Conservation (phyloP, 352 stramenopile genomes). For the Phytophthora parvispora region DNA sequence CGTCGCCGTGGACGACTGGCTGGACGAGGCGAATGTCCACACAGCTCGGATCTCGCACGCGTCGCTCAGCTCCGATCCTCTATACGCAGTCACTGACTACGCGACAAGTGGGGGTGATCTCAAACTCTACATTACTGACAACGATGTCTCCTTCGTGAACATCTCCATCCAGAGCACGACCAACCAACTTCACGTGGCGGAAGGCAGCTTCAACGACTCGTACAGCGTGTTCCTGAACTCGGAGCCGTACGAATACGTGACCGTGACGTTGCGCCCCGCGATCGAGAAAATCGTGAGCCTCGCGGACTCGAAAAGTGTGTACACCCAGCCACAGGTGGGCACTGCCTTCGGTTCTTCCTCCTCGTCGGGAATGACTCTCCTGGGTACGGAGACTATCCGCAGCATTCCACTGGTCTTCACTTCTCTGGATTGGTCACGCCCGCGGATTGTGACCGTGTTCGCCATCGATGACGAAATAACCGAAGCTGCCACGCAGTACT, state of each 20-base stretch:
- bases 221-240: slow-evolving; percentile 67
- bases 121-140: slow-evolving; percentile 65
- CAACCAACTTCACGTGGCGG: slow-evolving; percentile 63
- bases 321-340: slow-evolving; percentile 44
- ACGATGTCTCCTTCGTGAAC: slow-evolving; percentile 71
- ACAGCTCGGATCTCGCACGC: slow-evolving; percentile 58
- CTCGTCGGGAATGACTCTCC: slow-evolving; percentile 27
- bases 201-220: slow-evolving; percentile 86
- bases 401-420: slow-evolving; percentile 71
- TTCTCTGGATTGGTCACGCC: slow-evolving; percentile 63
- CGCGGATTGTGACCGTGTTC: slow-evolving; percentile 58
- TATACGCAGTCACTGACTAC: slow-evolving; percentile 57
- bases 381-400: slow-evolving; percentile 5
- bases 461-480: slow-evolving; percentile 71
- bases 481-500: slow-evolving; percentile 70
- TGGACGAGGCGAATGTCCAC: slow-evolving; percentile 66
- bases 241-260: slow-evolving; percentile 75
- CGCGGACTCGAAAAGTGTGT: slow-evolving; percentile 28
- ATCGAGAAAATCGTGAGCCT: slow-evolving; percentile 59
- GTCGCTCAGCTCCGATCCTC: slow-evolving; percentile 51
- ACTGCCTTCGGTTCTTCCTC: slow-evolving; percentile 17
- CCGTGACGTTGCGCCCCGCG: slow-evolving; percentile 42
- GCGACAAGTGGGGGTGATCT: slow-evolving; percentile 29
- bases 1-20: slow-evolving; percentile 67
- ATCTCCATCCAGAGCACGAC: slow-evolving; percentile 52